These are phyloP conservation scores for Lentinus polychrous DNA, from an alignment of 1,284 basidiomycete species.

Conservation along the genomic window DNA sequence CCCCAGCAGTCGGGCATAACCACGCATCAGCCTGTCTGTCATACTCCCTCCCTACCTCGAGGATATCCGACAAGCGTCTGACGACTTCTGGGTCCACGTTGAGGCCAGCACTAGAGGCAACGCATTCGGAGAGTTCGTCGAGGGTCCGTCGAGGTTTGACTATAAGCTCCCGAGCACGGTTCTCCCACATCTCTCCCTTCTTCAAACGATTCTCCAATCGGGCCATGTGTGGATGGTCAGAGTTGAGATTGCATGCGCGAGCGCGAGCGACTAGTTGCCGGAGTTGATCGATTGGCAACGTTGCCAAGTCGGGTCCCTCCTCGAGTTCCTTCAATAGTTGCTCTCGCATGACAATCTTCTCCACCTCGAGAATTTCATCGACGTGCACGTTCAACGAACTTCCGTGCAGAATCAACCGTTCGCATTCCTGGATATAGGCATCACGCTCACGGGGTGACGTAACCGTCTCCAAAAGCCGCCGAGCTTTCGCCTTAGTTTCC, in stretches of 20 bases:
- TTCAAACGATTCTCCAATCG: constrained; percentile 50
- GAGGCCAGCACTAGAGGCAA: constrained; percentile 41
- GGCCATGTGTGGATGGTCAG: constrained; percentile 54
- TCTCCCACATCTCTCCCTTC: constrained; percentile 67
- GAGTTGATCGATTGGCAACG: constrained; percentile 63
- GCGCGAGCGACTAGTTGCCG: constrained; percentile 61
- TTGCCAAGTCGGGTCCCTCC: constrained; percentile 53
- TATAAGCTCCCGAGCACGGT: constrained; percentile 53
- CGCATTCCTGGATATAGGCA: constrained; percentile 60
- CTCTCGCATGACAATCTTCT: constrained; percentile 69
- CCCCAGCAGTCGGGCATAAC: constrained; percentile 47
- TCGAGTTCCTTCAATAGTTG: constrained; percentile 65
- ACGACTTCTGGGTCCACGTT: constrained; percentile 58
- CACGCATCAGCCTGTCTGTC: constrained; percentile 71
- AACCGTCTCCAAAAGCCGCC: constrained; percentile 35
- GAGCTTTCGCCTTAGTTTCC: constrained; percentile 52
- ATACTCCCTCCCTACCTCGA: constrained; percentile 62
- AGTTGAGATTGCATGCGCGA: constrained; percentile 54
- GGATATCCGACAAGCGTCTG: constrained; percentile 51
- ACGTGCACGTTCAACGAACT: constrained; percentile 74
- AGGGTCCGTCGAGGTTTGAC: constrained; percentile 63
- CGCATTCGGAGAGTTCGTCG: constrained; percentile 63
- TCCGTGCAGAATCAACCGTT: constrained; percentile 59
- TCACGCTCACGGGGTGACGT: constrained; percentile 40
- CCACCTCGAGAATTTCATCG: constrained; percentile 67